Base-by-base conservation (phyloP, 169 alveolate species). In the Eimeria acervulina region DNA sequence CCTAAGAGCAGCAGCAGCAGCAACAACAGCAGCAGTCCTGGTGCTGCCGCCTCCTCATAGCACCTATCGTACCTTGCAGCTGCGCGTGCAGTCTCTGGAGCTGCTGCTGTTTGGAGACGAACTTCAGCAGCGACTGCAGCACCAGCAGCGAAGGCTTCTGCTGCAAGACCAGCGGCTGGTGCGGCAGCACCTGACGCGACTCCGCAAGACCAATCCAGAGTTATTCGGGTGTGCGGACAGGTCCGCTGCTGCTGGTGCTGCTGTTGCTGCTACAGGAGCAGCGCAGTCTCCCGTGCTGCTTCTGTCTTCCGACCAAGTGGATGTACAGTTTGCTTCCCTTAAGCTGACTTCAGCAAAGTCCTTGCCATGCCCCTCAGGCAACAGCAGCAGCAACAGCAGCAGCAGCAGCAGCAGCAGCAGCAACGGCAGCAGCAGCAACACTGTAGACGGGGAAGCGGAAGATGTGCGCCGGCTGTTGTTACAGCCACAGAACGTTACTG, bases 1-100 rank as follows among this genome's bases (percentile, higher is more conserved):
- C 55, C n/a, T 55, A 55, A 40, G 93, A 33, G 93, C 93, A 84
- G 93, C 93, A 51, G 78, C 78, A 84, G 93, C 59, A 52, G 93
- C 93, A 47, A 51, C 93, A 15, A 80, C 74, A 84, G 93, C 93
- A 52, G 93, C 93, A 84, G 55, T 84, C 26, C 51, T 52, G 59
- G 23, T 84, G 93, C 93, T 68, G 38, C 93, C 93, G 5, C 78
- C 93, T 15, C 93, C 80, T 0, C 52, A 17, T 10, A 17, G 61
- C 93, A 59, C 93, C 10, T 21, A 51, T 15, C 44, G 44, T 19
- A 84, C 93, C 10, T 13, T 84, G 40, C 93, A 84, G 93, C 80
- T 84, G 93, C 93, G 93, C 59, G 59, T 84, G 93, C 93, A 84
- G 93, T 59, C 52, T 12, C 36, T 84, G 40, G 59, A 47, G 76